Evolutionary conservation across 1,284 basidiomycete genomes (phyloP).

Genomic region (Gymnopus androsaceus): DNA sequence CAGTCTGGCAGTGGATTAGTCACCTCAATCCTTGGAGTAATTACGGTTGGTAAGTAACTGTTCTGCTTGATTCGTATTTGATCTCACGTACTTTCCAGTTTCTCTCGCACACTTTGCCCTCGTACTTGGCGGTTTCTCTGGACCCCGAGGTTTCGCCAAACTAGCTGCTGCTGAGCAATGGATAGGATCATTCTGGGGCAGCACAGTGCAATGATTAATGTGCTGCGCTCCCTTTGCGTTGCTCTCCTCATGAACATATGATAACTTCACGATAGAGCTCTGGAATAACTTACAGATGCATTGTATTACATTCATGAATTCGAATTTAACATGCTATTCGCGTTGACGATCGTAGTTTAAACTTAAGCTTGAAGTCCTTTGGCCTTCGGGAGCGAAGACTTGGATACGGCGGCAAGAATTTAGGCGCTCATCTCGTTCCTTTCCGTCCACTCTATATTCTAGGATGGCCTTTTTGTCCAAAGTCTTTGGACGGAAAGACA

Average conservation of each 20-base stretch:
- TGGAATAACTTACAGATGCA: too few species aligned
- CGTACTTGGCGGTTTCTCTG: slow-evolving; percentile 52
- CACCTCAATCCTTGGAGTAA: slow-evolving; percentile 44
- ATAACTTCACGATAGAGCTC: neutral
- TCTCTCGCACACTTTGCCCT: slow-evolving; percentile 53
- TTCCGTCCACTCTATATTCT: neutral
- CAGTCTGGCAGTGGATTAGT: slow-evolving; percentile 29
- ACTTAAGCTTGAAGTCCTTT: too few species aligned
- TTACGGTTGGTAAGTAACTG: slow-evolving; percentile 41
- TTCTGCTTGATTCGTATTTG: neutral
- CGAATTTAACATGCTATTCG: too few species aligned
- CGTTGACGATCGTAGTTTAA: too few species aligned
- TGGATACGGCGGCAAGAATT: too few species aligned
- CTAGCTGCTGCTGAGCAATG: slow-evolving; percentile 44
- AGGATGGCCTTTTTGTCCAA: slow-evolving; percentile 58
- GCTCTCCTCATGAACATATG: neutral
- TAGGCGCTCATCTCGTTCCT: neutral
- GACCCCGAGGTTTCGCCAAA: slow-evolving; percentile 47
- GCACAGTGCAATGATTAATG: neutral
- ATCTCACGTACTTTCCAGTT: slow-evolving; percentile 28
- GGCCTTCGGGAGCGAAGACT: too few species aligned
- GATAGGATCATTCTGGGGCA: neutral
- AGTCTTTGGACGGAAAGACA: slow-evolving; percentile 75
- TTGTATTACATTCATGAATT: too few species aligned
- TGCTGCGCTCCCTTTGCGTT: neutral